phyloP scores from a whole-genome alignment of 306 rosid genomes.

The Cicer judaicum region DNA sequence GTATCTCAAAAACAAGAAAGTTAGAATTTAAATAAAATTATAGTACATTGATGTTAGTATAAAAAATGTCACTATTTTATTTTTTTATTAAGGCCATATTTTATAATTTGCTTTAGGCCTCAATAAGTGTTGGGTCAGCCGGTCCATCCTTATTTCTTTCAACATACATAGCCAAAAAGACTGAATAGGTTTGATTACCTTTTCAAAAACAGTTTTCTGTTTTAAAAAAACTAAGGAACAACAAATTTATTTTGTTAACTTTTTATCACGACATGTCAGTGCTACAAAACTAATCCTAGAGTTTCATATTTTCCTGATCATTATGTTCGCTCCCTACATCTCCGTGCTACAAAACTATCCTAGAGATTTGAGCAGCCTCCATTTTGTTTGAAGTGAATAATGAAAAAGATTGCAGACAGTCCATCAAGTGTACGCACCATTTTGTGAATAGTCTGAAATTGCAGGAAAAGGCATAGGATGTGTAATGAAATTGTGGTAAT shows the following conservation, averaged over 20 bases:
- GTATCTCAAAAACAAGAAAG: too few species aligned
- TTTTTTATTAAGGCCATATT: too few species aligned
- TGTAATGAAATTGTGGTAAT: slow-evolving; percentile 30
- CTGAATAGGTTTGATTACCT: too few species aligned
- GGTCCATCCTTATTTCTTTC: slow-evolving; percentile 1
- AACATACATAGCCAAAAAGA: background rate
- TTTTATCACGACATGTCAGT: background rate
- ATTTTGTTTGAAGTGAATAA: slow-evolving; percentile 23
- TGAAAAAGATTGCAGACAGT: slow-evolving; percentile 26
- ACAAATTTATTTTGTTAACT: too few species aligned
- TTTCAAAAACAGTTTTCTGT: background rate
- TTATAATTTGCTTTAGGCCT: too few species aligned
- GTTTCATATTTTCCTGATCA: slow-evolving; percentile 15
- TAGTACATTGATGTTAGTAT: too few species aligned
- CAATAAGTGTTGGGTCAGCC: too few species aligned
- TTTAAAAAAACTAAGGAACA: background rate
- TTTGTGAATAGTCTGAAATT: slow-evolving; percentile 21
- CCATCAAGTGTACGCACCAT: slow-evolving; percentile 7
- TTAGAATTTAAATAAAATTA: too few species aligned
- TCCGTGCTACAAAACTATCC: slow-evolving; percentile 8
- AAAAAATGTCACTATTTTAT: too few species aligned
- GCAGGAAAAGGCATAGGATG: background rate
- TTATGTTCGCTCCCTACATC: background rate
- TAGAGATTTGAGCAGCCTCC: slow-evolving; percentile 22
- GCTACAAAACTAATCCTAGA: slow-evolving; percentile 9